Evolutionary conservation across 2,329 filamentous ascomycete species (phyloP), one percentile per base, ranked within the genome.

Genomic region (Monosporascus sp.): DNA sequence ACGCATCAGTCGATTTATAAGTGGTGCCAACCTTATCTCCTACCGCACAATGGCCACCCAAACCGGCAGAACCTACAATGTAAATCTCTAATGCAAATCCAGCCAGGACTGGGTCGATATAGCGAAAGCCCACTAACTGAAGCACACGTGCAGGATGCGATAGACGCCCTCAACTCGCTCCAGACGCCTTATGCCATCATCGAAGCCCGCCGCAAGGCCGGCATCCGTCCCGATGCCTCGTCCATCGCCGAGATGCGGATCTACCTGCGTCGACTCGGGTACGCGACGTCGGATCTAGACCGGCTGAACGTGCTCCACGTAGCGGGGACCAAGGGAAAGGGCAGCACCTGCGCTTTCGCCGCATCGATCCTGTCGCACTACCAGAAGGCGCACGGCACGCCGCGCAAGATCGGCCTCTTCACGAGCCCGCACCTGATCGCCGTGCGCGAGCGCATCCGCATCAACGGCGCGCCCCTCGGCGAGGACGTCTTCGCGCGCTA

Each of bases 161-260:
- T 97, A 58, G 78, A 85, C 61, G 84, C 88, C 40, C 82, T 97
- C 66, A 97, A 97, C 71, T 88, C 89, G 45, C 84, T 97, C 49
- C 94, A 99, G 71, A 91, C 89, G 43, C 95, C 96, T 50, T 93
- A 87, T 67, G 82, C 87, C 48, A 81, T 91, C 50, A 81, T 97
- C 18, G 85, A 96, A 67, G 85, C 87, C 49, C 85, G 94, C 50
- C 81, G 85, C 51, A 89, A 89, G 68, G 87, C 87, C 18, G 88
- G 90, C 20, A 75, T 85, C 57, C 81, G 78, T 28, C 84, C 89
- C 64, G 88, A 94, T 70, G 78, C 83, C 55, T 77, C 78, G 52
- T 76, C 88, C 8, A 84, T 94, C 48, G 81, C 83, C 3, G 89
- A 96, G 70, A 95, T 95, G 84, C 79, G 84, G 59, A 80, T 85